These are phyloP conservation scores for Pyrus betulifolia DNA, from an alignment of 306 rosid species.

Conservation along the genomic window DNA sequence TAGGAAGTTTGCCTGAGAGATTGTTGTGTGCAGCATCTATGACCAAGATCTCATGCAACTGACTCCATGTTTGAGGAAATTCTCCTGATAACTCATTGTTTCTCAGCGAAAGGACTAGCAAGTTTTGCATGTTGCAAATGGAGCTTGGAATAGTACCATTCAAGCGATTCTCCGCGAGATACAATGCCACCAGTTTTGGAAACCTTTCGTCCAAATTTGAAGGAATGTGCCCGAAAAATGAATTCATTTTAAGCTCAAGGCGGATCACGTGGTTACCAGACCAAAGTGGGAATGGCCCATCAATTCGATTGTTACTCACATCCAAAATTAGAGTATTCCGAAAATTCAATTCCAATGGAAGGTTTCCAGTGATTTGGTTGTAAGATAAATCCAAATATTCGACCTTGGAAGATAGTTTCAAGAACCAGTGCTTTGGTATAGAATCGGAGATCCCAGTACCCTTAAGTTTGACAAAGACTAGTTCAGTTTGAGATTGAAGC, in stretches of 20 bases:
- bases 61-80: not conserved
- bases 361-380: not conserved
- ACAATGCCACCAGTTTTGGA: not conserved
- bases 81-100: not conserved
- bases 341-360: not conserved
- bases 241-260: not conserved
- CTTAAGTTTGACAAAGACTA: not conserved
- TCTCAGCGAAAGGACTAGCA: not conserved
- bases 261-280: not conserved
- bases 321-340: not conserved
- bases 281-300: not conserved
- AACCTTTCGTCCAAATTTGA: not conserved
- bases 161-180: not conserved
- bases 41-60: not conserved
- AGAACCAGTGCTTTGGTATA: not conserved
- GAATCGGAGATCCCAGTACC: not conserved
- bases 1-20: not conserved
- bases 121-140: not conserved
- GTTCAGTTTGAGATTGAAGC: constrained; percentile 6
- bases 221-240: not conserved
- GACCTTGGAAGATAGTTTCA: not conserved
- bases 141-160: not conserved
- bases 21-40: not conserved
- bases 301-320: not conserved
- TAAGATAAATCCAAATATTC: not conserved